A percentile compares a stretch with the other conserved stretches of the same genome.
Evolutionary conservation across 83 land plant genomes (phyloP).

Genomic region (Picea abies): DNA sequence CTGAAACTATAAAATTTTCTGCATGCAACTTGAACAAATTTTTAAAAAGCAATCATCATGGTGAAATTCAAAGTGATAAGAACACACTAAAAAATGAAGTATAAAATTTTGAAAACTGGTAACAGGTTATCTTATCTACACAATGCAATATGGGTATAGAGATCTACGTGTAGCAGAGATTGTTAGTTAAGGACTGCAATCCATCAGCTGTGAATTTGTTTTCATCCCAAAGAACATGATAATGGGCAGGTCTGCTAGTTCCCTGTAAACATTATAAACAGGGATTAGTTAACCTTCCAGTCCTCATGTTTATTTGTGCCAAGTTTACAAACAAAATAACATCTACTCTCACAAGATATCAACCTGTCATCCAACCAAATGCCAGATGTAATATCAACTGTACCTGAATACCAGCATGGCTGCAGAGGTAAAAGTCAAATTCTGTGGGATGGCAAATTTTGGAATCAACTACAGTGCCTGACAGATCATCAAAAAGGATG

Average conservation of each 20-base stretch:
- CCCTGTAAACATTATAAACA: conserved; percentile 41
- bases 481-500: not conserved
- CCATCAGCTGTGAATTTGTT: conserved; percentile 81
- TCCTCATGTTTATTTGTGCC: not conserved
- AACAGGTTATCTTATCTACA: no score
- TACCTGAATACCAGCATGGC: conserved; percentile 96
- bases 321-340: not conserved
- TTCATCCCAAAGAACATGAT: conserved; percentile 91
- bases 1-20: no score
- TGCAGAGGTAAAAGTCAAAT: conserved; percentile 90
- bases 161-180: conserved; percentile 81
- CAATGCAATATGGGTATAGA: no score
- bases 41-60: no score
- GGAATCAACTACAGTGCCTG: conserved; percentile 91
- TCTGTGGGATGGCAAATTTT: conserved; percentile 94
- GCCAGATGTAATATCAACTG: not conserved
- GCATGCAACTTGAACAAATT: no score
- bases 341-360: not conserved
- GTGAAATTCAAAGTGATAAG: no score
- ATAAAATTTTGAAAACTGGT: no score
- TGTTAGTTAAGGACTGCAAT: conserved; percentile 73
- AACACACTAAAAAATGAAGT: no score
- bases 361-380: not conserved
- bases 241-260: conserved; percentile 90
- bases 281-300: not conserved